Evolutionary conservation across 1,284 basidiomycete species (phyloP).

Genomic region (Trametes pubescens): DNA sequence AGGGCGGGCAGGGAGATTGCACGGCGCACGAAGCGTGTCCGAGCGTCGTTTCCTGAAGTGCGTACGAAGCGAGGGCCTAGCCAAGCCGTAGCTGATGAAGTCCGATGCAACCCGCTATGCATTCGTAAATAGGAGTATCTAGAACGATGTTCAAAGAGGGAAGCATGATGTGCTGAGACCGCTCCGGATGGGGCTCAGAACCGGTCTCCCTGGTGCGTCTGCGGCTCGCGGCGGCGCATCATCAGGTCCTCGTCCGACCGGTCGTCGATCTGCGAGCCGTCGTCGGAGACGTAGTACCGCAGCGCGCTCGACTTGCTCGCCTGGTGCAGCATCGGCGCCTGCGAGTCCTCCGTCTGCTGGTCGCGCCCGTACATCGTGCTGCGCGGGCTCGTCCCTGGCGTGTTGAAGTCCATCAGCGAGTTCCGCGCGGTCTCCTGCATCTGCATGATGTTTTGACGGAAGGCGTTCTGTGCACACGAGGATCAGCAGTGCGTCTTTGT

Average conservation of each 20-base stretch:
- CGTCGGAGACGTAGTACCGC: constrained; percentile 61
- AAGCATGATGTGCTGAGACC: background rate
- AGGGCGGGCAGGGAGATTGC: background rate
- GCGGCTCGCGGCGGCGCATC: constrained; percentile 32
- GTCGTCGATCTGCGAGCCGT: constrained; percentile 46
- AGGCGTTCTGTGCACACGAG: constrained; percentile 59
- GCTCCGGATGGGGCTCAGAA: constrained; percentile 27
- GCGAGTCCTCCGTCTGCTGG: constrained; percentile 62
- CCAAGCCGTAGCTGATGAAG: constrained; percentile 4
- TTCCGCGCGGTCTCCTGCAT: constrained; percentile 77
- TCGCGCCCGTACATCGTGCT: constrained; percentile 55
- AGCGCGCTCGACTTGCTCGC: constrained; percentile 61
- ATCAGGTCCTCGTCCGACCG: constrained; percentile 39
- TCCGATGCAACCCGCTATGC: constrained; percentile 14
- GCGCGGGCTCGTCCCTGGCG: constrained; percentile 53
- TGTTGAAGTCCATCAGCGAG: constrained; percentile 58
- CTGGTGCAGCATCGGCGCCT: constrained; percentile 58
- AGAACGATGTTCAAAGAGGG: background rate
- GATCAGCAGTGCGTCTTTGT: background rate
- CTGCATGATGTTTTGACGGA: constrained; percentile 79
- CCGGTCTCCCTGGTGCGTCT: constrained; percentile 21
- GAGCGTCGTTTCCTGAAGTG: constrained; percentile 4
- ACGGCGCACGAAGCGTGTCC: constrained; percentile 8
- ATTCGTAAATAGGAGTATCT: constrained; percentile 9
- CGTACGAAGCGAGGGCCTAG: background rate